Percentiles rank a stretch among this genome's conserved stretches.
Evolutionary conservation across 2,329 filamentous ascomycete species (phyloP).

Genomic region (Fusarium coffeatum): DNA sequence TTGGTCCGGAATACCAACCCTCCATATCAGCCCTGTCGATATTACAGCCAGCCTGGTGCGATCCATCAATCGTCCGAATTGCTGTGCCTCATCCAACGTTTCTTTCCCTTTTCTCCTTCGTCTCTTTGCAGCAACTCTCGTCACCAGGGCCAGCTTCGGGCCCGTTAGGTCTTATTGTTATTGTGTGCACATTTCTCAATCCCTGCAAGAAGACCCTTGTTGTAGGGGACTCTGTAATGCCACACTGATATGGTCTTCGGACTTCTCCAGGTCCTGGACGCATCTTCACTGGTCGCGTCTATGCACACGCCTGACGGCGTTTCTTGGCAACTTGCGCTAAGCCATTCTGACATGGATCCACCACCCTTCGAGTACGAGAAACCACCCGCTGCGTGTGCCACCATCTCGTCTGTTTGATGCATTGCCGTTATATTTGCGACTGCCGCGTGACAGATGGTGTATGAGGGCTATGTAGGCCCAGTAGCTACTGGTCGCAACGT

Average conservation of each 20-base stretch:
- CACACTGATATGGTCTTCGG: conserved; percentile 22
- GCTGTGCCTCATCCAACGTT: not conserved
- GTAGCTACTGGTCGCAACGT: conserved; percentile 2
- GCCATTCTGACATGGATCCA: conserved; percentile 5
- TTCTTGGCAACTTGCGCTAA: conserved; percentile 35
- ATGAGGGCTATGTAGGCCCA: not conserved
- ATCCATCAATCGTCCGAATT: not conserved
- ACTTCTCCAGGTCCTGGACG: conserved; percentile 4
- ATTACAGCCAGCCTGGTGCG: not conserved
- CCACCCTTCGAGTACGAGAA: conserved; percentile 2
- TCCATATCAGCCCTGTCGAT: conserved; percentile 2
- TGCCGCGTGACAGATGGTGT: conserved; percentile 13
- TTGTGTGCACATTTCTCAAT: conserved; percentile 10
- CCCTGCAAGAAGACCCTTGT: conserved; percentile 29
- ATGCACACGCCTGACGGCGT: conserved; percentile 5
- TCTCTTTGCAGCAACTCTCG: not conserved
- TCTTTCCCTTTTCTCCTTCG: not conserved
- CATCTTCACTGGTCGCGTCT: conserved; percentile 14
- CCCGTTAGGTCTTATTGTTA: conserved; percentile 10
- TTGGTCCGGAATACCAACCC: not conserved
- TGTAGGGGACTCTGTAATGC: conserved; percentile 27
- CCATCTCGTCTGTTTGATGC: conserved; percentile 15
- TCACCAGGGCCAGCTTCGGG: conserved; percentile 10
- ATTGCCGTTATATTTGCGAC: conserved; percentile 31
- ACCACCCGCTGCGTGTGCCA: conserved; percentile 12